phyloP scores from a whole-genome alignment of 331 rosid species.

The Dryas integrifolia region DNA sequence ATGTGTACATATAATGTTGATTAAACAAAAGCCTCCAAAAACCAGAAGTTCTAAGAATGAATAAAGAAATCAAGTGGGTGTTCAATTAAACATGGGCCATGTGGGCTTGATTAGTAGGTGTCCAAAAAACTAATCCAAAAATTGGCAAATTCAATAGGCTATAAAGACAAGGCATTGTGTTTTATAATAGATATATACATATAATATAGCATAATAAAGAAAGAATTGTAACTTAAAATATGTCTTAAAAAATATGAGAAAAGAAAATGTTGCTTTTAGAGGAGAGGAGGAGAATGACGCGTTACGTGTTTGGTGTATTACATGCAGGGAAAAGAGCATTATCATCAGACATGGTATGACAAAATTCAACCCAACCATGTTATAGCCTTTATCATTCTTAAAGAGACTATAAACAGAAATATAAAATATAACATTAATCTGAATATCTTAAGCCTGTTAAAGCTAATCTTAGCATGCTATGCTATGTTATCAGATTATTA shows the following conservation, averaged over 20 bases:
- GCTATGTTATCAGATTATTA: neutral
- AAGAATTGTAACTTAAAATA: slow-evolving; percentile 5
- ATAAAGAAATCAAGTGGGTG: slow-evolving; percentile 28
- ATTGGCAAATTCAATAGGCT: slow-evolving; percentile 27
- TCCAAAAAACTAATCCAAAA: slow-evolving; percentile 27
- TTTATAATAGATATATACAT: neutral
- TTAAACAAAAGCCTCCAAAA: slow-evolving; percentile 28
- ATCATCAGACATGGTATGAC: slow-evolving; percentile 21
- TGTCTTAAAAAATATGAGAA: neutral
- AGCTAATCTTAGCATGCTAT: neutral
- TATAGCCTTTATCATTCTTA: neutral
- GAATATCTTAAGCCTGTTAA: neutral
- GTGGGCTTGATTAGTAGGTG: slow-evolving; percentile 49
- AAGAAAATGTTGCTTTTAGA: slow-evolving; percentile 3
- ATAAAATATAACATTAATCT: neutral
- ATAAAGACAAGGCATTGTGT: slow-evolving; percentile 21
- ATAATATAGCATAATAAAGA: neutral
- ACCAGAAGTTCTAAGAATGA: neutral
- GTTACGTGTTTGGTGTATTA: slow-evolving; percentile 28
- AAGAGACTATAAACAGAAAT: neutral
- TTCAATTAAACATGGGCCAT: slow-evolving; percentile 40
- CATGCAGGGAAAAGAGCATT: slow-evolving; percentile 13
- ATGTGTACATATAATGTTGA: slow-evolving; percentile 20
- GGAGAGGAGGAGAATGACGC: slow-evolving; percentile 29
- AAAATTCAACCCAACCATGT: slow-evolving; percentile 27